Conservation (phyloP, 2,329 filamentous ascomycete genomes). For the Aurifilum marmelostoma region DNA sequence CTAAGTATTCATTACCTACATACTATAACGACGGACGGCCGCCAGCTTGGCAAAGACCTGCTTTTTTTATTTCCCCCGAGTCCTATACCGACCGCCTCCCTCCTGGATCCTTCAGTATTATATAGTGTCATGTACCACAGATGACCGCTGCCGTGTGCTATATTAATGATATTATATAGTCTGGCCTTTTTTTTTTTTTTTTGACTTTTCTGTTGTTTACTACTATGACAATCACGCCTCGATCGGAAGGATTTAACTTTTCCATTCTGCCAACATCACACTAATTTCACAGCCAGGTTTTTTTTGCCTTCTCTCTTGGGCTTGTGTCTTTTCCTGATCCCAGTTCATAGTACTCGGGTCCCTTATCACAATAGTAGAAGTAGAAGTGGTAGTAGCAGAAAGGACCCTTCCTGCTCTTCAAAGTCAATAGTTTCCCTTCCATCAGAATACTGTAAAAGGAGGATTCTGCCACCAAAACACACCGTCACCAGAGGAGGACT, state of each 20-base stretch:
- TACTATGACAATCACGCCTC: background rate
- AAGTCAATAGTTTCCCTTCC: too few species aligned
- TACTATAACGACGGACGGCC: background rate
- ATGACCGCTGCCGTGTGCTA: too few species aligned
- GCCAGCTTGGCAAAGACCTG: too few species aligned
- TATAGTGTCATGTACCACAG: too few species aligned
- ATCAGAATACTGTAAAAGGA: background rate
- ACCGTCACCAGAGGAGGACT: background rate
- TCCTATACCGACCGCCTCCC: too few species aligned
- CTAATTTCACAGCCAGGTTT: background rate
- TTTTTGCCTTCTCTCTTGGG: too few species aligned
- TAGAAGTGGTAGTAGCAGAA: too few species aligned
- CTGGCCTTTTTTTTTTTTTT: too few species aligned
- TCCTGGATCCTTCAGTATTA: background rate
- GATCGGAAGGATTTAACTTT: background rate
- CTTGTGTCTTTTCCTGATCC: background rate
- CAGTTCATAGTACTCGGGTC: background rate
- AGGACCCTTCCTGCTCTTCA: background rate
- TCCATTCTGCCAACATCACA: background rate
- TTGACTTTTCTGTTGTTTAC: background rate
- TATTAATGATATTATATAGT: too few species aligned
- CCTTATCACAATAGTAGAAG: background rate
- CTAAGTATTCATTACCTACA: background rate
- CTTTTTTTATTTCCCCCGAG: too few species aligned
- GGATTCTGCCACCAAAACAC: too few species aligned